Conservation (phyloP, 208 protist genomes). For the Wallacemonas collosoma region DNA sequence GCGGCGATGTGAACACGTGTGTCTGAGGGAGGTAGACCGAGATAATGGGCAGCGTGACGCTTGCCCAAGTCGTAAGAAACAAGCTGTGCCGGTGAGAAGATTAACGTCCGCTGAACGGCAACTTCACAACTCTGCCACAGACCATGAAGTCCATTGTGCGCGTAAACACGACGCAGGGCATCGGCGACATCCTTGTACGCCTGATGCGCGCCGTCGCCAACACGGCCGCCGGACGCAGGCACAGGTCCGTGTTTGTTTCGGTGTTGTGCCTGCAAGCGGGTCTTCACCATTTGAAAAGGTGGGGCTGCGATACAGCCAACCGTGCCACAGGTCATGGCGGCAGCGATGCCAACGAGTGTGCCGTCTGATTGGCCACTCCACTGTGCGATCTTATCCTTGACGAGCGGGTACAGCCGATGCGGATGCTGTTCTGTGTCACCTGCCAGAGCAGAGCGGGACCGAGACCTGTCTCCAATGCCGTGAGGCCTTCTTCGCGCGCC, state of each 20-base stretch:
- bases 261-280: slow-evolving; percentile 64
- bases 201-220: slow-evolving; percentile 40
- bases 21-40: slow-evolving; percentile 31
- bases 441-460: slow-evolving; percentile 50
- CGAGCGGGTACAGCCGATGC: slow-evolving; percentile 60
- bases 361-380: neutral
- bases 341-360: slow-evolving; percentile 12
- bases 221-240: no score
- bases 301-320: slow-evolving; percentile 49
- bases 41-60: slow-evolving; percentile 12
- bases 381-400: slow-evolving; percentile 28
- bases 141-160: slow-evolving; percentile 34
- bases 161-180: slow-evolving; percentile 45
- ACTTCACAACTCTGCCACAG: slow-evolving; percentile 52
- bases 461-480: slow-evolving; percentile 62
- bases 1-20: slow-evolving; percentile 50
- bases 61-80: slow-evolving; percentile 57
- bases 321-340: slow-evolving; percentile 39
- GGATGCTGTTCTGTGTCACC: slow-evolving; percentile 62
- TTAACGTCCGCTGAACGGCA: slow-evolving; percentile 44
- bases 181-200: slow-evolving; percentile 46
- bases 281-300: slow-evolving; percentile 74
- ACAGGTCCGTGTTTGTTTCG: neutral
- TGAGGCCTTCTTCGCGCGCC: slow-evolving; percentile 44
- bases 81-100: slow-evolving; percentile 51